Evolutionary conservation across 1,284 basidiomycete genomes (phyloP).

Genomic region (Gymnopus androsaceus): DNA sequence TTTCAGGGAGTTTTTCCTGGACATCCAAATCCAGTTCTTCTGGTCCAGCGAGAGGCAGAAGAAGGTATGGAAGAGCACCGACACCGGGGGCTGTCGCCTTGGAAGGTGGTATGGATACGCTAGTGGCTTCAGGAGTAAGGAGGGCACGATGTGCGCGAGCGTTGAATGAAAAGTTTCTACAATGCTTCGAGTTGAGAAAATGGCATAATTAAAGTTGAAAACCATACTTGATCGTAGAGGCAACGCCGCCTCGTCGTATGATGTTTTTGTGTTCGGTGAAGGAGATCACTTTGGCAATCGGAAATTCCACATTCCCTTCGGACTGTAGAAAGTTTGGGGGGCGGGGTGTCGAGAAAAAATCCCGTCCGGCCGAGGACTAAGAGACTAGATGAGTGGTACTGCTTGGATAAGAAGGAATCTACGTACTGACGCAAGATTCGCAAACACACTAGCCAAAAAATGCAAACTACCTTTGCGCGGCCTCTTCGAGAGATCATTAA

Average conservation of each 20-base stretch:
- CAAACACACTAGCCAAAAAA: slow-evolving; percentile 90
- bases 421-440: slow-evolving; percentile 81
- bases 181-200: slow-evolving; percentile 9
- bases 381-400: slow-evolving; percentile 1
- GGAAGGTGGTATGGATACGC: slow-evolving; percentile 49
- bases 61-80: slow-evolving; percentile 79
- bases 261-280: slow-evolving; percentile 89
- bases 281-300: slow-evolving; percentile 76
- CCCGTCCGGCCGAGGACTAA: slow-evolving; percentile 67
- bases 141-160: slow-evolving; percentile 68
- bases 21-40: slow-evolving; percentile 94
- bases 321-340: slow-evolving; percentile 43
- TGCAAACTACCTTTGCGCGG: slow-evolving; percentile 77
- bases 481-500: slow-evolving; percentile 48
- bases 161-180: slow-evolving; percentile 80
- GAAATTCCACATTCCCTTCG: slow-evolving; percentile 62
- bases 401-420: slow-evolving; percentile 1
- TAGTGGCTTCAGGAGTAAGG: slow-evolving; percentile 58
- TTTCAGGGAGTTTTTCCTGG: slow-evolving; percentile 83
- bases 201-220: not conserved
- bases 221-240: slow-evolving; percentile 81
- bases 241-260: slow-evolving; percentile 84
- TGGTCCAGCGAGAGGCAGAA: slow-evolving; percentile 91
- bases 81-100: slow-evolving; percentile 69
- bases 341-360: slow-evolving; percentile 70